phyloP scores from a whole-genome alignment of 2,329 filamentous ascomycete genomes.

The Pyrenophora teres region DNA sequence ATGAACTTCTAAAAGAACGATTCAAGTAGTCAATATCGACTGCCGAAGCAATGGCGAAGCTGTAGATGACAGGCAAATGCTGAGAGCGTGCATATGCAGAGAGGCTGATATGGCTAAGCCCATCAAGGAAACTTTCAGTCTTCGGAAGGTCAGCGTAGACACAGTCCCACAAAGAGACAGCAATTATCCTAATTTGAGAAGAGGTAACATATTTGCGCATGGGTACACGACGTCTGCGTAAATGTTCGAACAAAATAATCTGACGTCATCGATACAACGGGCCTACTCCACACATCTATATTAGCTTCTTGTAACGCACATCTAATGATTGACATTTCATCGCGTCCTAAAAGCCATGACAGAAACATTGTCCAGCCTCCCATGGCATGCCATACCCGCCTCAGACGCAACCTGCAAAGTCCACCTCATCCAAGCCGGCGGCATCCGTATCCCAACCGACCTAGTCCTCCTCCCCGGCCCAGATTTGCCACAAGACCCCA shows the following conservation, averaged over 20 bases:
- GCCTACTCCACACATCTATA: background rate
- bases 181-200: too few species aligned
- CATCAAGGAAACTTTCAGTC: too few species aligned
- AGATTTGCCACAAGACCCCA: slow-evolving; percentile 49
- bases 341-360: background rate
- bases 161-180: background rate
- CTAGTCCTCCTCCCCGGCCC: slow-evolving; percentile 54
- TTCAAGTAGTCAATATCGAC: too few species aligned
- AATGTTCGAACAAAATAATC: background rate
- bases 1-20: too few species aligned
- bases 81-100: too few species aligned
- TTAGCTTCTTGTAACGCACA: background rate
- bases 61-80: too few species aligned
- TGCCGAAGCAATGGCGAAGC: too few species aligned
- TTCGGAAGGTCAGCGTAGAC: background rate
- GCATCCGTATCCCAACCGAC: slow-evolving; percentile 54
- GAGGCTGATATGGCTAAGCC: too few species aligned
- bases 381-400: slow-evolving; percentile 37
- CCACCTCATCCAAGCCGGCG: slow-evolving; percentile 43
- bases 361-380: slow-evolving; percentile 7
- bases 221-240: too few species aligned
- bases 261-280: slow-evolving; percentile 2
- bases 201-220: background rate
- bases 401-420: slow-evolving; percentile 34
- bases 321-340: background rate